Conservation (phyloP, 176 grass and related monocot genomes). For the Oryza glaberrima region DNA sequence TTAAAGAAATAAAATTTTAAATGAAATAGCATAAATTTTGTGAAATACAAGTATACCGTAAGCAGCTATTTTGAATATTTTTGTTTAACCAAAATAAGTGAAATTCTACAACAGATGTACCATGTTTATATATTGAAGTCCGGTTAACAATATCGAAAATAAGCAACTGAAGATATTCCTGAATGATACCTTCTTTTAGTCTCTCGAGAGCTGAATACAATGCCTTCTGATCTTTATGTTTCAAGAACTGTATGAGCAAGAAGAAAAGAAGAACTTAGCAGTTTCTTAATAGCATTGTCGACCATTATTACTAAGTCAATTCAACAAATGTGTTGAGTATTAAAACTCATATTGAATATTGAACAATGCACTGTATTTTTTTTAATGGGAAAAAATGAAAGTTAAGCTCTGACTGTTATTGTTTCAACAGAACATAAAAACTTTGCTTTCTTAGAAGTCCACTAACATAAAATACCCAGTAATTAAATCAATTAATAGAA, state of each 20-base stretch:
- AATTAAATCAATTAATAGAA: background rate
- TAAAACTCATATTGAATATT: background rate
- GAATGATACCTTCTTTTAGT: constrained; percentile 72
- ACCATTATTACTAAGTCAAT: background rate
- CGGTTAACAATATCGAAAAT: background rate
- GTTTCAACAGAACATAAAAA: background rate
- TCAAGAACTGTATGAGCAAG: constrained; percentile 51
- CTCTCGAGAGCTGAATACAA: constrained; percentile 70
- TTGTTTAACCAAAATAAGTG: background rate
- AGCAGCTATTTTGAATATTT: constrained; percentile 2
- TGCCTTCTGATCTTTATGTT: constrained; percentile 50
- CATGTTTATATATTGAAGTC: background rate
- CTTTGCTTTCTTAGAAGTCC: background rate
- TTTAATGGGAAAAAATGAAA: constrained; percentile 12
- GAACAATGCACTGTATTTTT: constrained; percentile 11
- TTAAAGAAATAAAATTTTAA: constrained; percentile 29
- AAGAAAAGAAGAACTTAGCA: constrained; percentile 11
- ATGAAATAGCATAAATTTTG: background rate
- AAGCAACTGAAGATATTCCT: background rate
- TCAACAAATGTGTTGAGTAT: background rate
- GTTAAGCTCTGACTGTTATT: background rate
- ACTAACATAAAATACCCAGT: background rate
- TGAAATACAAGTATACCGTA: background rate
- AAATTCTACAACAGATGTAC: background rate
- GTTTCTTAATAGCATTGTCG: background rate